A percentile compares a stretch with the other conserved stretches of the same genome.
phyloP scores from a whole-genome alignment of 2,329 filamentous ascomycete species.

The Cercospora sp. region DNA sequence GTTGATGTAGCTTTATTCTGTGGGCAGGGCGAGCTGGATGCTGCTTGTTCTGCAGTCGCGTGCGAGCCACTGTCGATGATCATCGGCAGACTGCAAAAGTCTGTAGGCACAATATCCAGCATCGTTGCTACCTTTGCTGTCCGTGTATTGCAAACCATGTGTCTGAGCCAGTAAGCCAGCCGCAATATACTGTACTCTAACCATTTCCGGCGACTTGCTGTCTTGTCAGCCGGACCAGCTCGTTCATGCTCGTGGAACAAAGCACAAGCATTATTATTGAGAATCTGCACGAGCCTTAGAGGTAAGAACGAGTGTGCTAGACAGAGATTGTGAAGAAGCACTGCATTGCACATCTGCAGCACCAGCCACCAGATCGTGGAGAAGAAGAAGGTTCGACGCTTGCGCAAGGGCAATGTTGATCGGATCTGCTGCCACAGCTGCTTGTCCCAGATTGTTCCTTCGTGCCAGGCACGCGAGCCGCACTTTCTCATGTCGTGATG shows the following conservation, averaged over 20 bases:
- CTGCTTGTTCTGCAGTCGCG: background rate
- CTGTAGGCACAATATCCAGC: constrained; percentile 7
- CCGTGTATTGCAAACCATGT: background rate
- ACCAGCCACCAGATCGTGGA: constrained; percentile 11
- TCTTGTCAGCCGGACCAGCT: background rate
- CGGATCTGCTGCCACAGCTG: background rate
- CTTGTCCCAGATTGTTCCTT: constrained; percentile 1
- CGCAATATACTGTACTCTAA: background rate
- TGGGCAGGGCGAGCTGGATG: background rate
- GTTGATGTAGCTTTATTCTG: background rate
- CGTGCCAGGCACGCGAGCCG: constrained; percentile 12
- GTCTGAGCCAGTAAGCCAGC: background rate
- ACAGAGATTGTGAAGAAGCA: background rate
- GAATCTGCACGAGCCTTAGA: background rate
- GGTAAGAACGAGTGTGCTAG: background rate
- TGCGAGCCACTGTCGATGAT: constrained; percentile 26
- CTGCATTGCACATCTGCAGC: background rate
- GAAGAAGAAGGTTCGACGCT: constrained; percentile 13
- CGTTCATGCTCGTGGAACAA: background rate
- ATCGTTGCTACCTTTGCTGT: background rate
- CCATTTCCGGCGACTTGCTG: constrained; percentile 2
- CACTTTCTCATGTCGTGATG: constrained; percentile 15
- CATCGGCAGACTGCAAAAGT: constrained; percentile 28
- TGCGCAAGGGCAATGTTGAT: constrained; percentile 22
- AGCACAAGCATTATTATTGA: background rate